Conservation (phyloP, 306 rosid species). For the Begonia masoniana region DNA sequence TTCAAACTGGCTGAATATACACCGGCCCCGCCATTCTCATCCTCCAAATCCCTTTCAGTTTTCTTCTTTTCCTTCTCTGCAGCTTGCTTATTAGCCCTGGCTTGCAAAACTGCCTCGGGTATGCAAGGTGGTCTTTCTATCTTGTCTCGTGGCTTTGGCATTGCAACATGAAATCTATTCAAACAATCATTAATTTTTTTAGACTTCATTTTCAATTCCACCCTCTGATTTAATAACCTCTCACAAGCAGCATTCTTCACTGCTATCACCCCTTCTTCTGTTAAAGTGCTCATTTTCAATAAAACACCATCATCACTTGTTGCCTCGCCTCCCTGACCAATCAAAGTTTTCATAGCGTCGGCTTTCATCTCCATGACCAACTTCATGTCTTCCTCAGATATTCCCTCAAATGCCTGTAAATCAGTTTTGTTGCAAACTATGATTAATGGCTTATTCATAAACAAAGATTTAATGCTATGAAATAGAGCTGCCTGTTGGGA, state of each 20-base stretch:
- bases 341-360: constrained; percentile 64
- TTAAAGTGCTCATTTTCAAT: constrained; percentile 80
- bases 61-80: constrained; percentile 48
- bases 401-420: constrained; percentile 62
- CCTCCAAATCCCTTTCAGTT: constrained; percentile 67
- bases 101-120: constrained; percentile 65
- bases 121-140: constrained; percentile 72
- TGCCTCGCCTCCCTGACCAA: constrained; percentile 73
- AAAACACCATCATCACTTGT: constrained; percentile 42
- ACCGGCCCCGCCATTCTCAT: constrained; percentile 92
- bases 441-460: constrained; percentile 29
- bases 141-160: constrained; percentile 67
- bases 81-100: constrained; percentile 38
- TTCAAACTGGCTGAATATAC: constrained; percentile 71
- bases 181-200: constrained; percentile 63
- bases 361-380: constrained; percentile 67
- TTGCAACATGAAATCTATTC: constrained; percentile 78
- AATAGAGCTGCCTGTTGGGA: constrained; percentile 82
- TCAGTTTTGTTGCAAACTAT: constrained; percentile 66
- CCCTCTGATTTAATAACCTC: constrained; percentile 68
- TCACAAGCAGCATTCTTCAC: constrained; percentile 85
- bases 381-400: constrained; percentile 71
- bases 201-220: constrained; percentile 74
- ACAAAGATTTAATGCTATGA: constrained; percentile 52
- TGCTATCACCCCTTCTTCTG: constrained; percentile 68